Conservation (phyloP, 768 basidiomycete genomes). For the Pisolithus orientalis region DNA sequence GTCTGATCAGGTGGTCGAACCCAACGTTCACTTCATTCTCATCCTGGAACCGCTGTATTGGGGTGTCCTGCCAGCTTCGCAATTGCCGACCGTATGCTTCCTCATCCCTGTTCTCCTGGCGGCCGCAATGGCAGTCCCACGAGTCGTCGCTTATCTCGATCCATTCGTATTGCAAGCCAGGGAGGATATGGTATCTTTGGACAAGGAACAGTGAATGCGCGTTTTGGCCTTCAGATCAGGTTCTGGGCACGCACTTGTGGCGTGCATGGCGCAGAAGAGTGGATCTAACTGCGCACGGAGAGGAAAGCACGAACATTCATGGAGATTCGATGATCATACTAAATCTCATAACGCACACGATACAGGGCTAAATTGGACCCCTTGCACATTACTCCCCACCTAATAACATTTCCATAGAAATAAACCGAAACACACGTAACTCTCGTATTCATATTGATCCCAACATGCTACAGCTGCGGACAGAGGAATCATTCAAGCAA, state of each 20-base stretch:
- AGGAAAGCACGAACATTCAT: background rate
- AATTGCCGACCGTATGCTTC: conserved; percentile 30
- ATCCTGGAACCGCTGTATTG: conserved; percentile 53
- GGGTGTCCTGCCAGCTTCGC: conserved; percentile 52
- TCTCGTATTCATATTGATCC: background rate
- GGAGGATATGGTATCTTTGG: conserved; percentile 10
- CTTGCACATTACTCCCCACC: background rate
- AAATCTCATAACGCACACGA: too few species aligned
- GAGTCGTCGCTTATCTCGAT: conserved; percentile 15
- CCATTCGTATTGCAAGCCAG: conserved; percentile 18
- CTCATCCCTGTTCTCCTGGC: conserved; percentile 24
- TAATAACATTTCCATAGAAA: background rate
- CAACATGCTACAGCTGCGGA: background rate
- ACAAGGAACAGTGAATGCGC: conserved; percentile 16
- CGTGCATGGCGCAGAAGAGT: conserved; percentile 10
- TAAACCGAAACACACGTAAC: background rate
- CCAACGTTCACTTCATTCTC: conserved; percentile 41
- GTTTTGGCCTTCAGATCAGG: conserved; percentile 5
- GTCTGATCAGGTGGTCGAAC: conserved; percentile 12
- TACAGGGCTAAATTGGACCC: background rate
- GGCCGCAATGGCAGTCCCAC: conserved; percentile 15
- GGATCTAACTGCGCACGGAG: background rate
- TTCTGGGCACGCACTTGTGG: conserved; percentile 18
- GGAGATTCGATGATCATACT: background rate
- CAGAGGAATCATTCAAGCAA: conserved; percentile 13